Percentiles rank a stretch among this genome's conserved stretches.
These are phyloP conservation scores for Ramaria sp. DNA, from an alignment of 768 basidiomycete species.

Conservation along the genomic window DNA sequence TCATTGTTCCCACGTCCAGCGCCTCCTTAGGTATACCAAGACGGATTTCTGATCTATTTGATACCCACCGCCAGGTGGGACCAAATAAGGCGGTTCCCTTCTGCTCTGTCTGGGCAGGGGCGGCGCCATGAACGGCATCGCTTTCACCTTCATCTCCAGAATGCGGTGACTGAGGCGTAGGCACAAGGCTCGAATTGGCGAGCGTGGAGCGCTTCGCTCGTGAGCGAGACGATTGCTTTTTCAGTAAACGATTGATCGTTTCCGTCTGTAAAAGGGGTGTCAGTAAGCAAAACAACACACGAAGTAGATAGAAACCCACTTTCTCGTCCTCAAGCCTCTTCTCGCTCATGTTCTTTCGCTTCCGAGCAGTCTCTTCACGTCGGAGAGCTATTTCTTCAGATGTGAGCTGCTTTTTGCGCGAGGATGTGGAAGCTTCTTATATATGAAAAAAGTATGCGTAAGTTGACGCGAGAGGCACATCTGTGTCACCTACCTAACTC, in stretches of 20 bases:
- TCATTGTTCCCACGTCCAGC: not conserved
- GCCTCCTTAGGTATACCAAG: constrained; percentile 3
- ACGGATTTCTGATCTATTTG: not conserved
- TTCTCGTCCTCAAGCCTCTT: constrained; percentile 83
- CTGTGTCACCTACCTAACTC: constrained; percentile 37
- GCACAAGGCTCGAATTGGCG: not conserved
- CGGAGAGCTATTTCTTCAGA: constrained; percentile 64
- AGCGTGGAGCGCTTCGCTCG: constrained; percentile 5
- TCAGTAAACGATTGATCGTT: constrained; percentile 80
- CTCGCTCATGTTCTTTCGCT: constrained; percentile 69
- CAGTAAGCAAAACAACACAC: not conserved
- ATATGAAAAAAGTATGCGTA: not conserved
- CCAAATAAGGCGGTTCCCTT: not conserved
- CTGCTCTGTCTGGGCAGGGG: not conserved
- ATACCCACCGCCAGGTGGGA: constrained; percentile 9
- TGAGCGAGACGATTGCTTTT: constrained; percentile 50
- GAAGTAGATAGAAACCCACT: constrained; percentile 29
- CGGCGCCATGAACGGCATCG: constrained; percentile 1
- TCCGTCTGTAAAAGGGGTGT: constrained; percentile 41
- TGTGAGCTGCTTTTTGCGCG: constrained; percentile 51
- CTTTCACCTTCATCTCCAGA: constrained; percentile 7
- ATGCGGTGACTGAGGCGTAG: constrained; percentile 1
- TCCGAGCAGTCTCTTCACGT: constrained; percentile 72
- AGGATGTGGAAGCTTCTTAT: not conserved
- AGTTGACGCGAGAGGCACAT: not conserved